Evolutionary conservation across 1,284 basidiomycete species (phyloP), one percentile per base, ranked within the genome.

Genomic region (Bothia castanella): DNA sequence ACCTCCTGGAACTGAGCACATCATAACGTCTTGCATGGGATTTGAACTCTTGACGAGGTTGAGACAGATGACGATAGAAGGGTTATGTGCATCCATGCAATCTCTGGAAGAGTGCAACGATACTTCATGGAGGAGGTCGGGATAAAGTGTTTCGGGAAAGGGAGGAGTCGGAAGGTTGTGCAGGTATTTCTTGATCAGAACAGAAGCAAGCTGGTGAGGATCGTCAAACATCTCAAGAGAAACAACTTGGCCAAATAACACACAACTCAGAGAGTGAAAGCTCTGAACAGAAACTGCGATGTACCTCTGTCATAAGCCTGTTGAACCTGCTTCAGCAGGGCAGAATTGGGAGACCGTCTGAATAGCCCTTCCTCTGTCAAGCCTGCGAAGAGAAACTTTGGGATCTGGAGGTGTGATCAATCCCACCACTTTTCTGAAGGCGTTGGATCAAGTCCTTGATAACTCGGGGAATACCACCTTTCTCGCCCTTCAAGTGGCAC

Each of bases 131-230:
- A 91, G 73, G 21, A 92, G 74, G 61, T 89, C 88, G 4, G 79
- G 72, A 62, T 92, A 93, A 17, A 85, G 63, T 11, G 62, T 66
- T 61, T 87, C 85, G 0, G 85, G 77, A 57, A 93, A 89, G 16
- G 90, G 69, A 3, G 91, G 87, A 39, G 80, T 75, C 1, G 87
- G 88, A 2, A 93, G 72, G 63, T 90, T 87, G 27, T 88, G 79
- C 17, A 93, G 69, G 61, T 86, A 92, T 62, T 90, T 89, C 73
- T 93, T 93, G 53, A 93, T 71, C 16, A 93, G 74, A 2, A 92
- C 90, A 3, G 91, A 89, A 2, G 89, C 87, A 2, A 93, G n/a
- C n/a, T n/a, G 75, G 68, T 90, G 78, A 4, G 87, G 82, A 60
- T 92, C 90, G 1, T 75, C 75, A 62, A 89, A 92, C 5, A 75